These are phyloP conservation scores for Trichoderma sp. DNA, from an alignment of 2,329 filamentous ascomycete species.

Conservation along the genomic window DNA sequence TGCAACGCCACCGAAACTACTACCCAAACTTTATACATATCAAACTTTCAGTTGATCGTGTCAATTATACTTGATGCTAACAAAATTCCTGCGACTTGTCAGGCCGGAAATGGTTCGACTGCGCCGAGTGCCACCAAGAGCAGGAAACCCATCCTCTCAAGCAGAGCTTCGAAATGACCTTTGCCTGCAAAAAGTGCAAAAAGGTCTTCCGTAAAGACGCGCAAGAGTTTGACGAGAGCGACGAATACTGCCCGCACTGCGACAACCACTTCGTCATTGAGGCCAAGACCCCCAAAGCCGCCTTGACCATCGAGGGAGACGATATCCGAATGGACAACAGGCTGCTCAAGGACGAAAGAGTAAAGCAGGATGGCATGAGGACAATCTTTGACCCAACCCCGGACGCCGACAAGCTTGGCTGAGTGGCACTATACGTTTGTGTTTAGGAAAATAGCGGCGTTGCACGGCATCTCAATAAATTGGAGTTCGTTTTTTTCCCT, in stretches of 20 bases:
- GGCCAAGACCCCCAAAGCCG: constrained; percentile 79
- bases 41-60: no score
- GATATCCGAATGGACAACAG: constrained; percentile 82
- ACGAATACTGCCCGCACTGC: constrained; percentile 98
- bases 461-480: constrained; percentile 33
- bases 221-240: constrained; percentile 89
- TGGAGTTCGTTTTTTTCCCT: neutral
- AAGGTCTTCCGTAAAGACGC: constrained; percentile 97
- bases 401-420: constrained; percentile 77
- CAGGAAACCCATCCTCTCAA: constrained; percentile 74
- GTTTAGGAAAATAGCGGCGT: constrained; percentile 38
- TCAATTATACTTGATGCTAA: neutral
- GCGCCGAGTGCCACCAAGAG: constrained; percentile 90
- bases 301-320: constrained; percentile 86
- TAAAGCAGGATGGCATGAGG: constrained; percentile 61
- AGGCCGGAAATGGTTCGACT: constrained; percentile 98
- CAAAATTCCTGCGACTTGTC: constrained; percentile 45
- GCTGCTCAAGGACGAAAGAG: constrained; percentile 91
- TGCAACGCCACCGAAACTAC: neutral
- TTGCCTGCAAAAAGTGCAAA: constrained; percentile 98
- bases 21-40: no score
- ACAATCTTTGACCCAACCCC: constrained; percentile 78
- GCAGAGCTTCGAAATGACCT: constrained; percentile 84
- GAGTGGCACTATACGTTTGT: constrained; percentile 36
- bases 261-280: constrained; percentile 98